These are phyloP conservation scores for Rostrohypoxylon terebratum DNA, from an alignment of 495 filamentous ascomycete species.

Conservation along the genomic window DNA sequence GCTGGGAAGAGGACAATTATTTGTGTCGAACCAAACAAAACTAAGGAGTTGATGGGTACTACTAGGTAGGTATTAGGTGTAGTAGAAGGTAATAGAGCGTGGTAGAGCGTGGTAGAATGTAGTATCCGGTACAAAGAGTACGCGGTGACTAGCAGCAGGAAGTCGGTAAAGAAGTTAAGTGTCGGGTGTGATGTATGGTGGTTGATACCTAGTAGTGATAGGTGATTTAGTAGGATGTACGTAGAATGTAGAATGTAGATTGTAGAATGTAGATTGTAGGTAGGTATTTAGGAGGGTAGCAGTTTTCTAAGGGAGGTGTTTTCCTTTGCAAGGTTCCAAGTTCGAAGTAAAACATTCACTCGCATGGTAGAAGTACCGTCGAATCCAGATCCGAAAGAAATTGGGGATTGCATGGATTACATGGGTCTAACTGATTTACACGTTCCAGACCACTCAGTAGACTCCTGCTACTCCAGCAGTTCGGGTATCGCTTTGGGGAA, in stretches of 20 bases:
- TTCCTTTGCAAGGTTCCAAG: conserved; percentile 30
- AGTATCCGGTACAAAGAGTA: conserved; percentile 3
- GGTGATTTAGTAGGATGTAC: background rate
- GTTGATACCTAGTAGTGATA: background rate
- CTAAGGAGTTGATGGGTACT: conserved; percentile 19
- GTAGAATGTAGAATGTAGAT: background rate
- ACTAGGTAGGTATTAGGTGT: too few relatives aligned
- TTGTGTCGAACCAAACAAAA: conserved; percentile 24
- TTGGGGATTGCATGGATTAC: conserved; percentile 34
- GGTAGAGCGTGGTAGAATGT: too few relatives aligned
- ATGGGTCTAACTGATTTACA: conserved; percentile 44
- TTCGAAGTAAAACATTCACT: conserved; percentile 45
- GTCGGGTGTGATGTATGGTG: too few relatives aligned
- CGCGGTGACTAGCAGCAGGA: background rate
- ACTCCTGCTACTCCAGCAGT: conserved; percentile 40
- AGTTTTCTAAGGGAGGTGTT: conserved; percentile 6
- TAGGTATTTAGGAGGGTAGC: conserved; percentile 17
- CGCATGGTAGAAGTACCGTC: conserved; percentile 45
- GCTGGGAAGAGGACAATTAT: background rate
- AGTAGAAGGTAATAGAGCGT: too few relatives aligned
- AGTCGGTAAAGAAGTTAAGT: background rate
- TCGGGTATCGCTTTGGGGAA: conserved; percentile 46
- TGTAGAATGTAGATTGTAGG: background rate
- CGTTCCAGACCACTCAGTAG: conserved; percentile 43
- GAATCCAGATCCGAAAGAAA: conserved; percentile 43